These are phyloP conservation scores for Coemansia sp. DNA, from an alignment of 192 early-diverging fungal genomes.

Conservation along the genomic window DNA sequence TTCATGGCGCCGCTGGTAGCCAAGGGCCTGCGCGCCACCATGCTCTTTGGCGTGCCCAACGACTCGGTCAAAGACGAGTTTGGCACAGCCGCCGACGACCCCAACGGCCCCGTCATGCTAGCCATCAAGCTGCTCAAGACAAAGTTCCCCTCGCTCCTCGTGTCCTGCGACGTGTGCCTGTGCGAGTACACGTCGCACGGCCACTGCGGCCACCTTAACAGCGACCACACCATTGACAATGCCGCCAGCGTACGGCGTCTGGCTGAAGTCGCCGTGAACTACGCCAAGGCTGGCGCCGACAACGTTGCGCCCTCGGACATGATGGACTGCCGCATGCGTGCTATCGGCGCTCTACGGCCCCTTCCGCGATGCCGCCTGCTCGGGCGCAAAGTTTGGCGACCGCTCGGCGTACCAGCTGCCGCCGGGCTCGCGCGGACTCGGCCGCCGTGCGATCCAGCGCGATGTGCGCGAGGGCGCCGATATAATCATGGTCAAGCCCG, in stretches of 20 bases:
- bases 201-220: conserved; percentile 82
- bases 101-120: conserved; percentile 78
- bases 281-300: conserved; percentile 89
- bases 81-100: conserved; percentile 80
- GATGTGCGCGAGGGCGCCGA: conserved; percentile 95
- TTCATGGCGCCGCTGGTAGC: conserved; percentile 76
- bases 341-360: conserved; percentile 96
- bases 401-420: conserved; percentile 96
- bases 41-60: conserved; percentile 92
- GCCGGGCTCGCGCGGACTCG: conserved; percentile 80
- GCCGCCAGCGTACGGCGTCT: conserved; percentile 68
- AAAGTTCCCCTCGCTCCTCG: conserved; percentile 73
- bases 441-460: conserved; percentile 79
- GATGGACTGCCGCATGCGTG: conserved; percentile 95
- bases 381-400: conserved; percentile 87
- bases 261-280: conserved; percentile 78
- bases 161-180: conserved; percentile 94
- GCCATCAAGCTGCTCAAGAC: conserved; percentile 74
- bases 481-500: conserved; percentile 97
- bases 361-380: conserved; percentile 94
- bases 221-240: conserved; percentile 86
- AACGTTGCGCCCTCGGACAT: conserved; percentile 94
- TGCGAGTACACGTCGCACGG: conserved; percentile 97
- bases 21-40: conserved; percentile 82
- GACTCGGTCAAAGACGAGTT: conserved; percentile 65